Conservation (phyloP, 164 flowering plant species). For the Chimonanthus salicifolius region DNA sequence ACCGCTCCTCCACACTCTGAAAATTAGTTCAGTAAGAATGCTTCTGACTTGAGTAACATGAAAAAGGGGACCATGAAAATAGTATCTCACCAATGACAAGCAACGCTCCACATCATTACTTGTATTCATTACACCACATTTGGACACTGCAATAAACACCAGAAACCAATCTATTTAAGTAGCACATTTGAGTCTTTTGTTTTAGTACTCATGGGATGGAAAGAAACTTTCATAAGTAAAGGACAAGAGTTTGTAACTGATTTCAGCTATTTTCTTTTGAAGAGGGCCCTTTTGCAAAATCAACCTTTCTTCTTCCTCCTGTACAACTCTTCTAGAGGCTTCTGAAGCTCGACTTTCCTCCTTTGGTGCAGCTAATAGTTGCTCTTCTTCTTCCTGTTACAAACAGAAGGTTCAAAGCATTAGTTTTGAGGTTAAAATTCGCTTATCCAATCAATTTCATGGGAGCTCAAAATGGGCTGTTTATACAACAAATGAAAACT, state of each 20-base stretch:
- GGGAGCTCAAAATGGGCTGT: too few relatives aligned
- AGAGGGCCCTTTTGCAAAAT: constrained; percentile 74
- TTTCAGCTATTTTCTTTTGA: constrained; percentile 71
- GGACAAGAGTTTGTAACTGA: constrained; percentile 34
- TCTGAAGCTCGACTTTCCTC: constrained; percentile 83
- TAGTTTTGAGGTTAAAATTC: too few relatives aligned
- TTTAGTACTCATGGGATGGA: not conserved
- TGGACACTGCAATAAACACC: constrained; percentile 54
- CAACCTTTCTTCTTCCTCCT: constrained; percentile 91
- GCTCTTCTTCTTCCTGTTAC: constrained; percentile 89
- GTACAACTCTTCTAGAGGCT: constrained; percentile 77
- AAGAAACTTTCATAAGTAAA: not conserved
- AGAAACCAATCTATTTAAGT: not conserved
- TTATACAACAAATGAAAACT: too few relatives aligned
- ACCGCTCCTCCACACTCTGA: constrained; percentile 92
- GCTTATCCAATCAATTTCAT: too few relatives aligned
- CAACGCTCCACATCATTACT: constrained; percentile 90
- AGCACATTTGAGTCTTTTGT: too few relatives aligned
- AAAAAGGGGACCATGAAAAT: constrained; percentile 4
- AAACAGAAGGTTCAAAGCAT: not conserved
- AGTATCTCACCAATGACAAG: constrained; percentile 71
- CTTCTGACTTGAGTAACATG: constrained; percentile 2
- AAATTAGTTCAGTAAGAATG: constrained; percentile 10
- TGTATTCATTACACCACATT: constrained; percentile 57
- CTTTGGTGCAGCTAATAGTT: constrained; percentile 79